Evolutionary conservation across 1,284 basidiomycete species (phyloP).

Genomic region (Apiotrichum sp.): DNA sequence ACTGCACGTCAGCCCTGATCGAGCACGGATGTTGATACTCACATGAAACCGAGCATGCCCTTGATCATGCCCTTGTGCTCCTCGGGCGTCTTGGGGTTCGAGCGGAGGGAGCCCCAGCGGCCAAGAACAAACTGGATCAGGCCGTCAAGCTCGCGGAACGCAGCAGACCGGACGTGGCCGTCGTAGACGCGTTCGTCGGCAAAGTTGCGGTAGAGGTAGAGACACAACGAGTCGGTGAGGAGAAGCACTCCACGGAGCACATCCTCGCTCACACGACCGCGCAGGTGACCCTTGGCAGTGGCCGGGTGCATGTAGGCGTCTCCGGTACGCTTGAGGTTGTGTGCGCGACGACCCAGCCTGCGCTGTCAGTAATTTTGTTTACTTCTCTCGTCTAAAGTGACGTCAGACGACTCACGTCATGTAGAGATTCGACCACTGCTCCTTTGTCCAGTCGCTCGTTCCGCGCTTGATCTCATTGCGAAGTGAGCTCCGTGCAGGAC

Average conservation of each 20-base stretch:
- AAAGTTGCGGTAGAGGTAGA: conserved; percentile 51
- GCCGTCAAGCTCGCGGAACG: conserved; percentile 28
- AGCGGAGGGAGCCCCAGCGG: conserved; percentile 31
- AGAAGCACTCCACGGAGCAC: conserved; percentile 42
- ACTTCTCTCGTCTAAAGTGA: background rate
- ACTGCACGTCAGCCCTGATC: conserved; percentile 14
- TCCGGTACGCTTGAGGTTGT: conserved; percentile 36
- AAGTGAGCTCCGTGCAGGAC: conserved; percentile 8
- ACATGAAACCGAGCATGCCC: conserved; percentile 44
- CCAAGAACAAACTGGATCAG: conserved; percentile 29
- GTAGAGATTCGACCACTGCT: conserved; percentile 11
- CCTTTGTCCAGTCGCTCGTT: conserved; percentile 17
- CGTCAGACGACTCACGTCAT: conserved; percentile 5
- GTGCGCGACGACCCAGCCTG: conserved; percentile 24
- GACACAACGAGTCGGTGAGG: conserved; percentile 50
- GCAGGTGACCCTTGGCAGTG: conserved; percentile 22
- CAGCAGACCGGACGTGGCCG: conserved; percentile 23
- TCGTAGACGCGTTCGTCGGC: conserved; percentile 46
- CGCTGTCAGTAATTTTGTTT: background rate
- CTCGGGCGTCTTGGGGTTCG: conserved; percentile 7
- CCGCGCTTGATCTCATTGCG: conserved; percentile 18
- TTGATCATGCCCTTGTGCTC: conserved; percentile 23
- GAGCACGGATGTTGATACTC: conserved; percentile 12
- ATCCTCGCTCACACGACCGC: conserved; percentile 23
- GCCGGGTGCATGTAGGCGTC: conserved; percentile 31